phyloP scores from a whole-genome alignment of 345 rosid genomes.

The Leavenworthia alabamica region DNA sequence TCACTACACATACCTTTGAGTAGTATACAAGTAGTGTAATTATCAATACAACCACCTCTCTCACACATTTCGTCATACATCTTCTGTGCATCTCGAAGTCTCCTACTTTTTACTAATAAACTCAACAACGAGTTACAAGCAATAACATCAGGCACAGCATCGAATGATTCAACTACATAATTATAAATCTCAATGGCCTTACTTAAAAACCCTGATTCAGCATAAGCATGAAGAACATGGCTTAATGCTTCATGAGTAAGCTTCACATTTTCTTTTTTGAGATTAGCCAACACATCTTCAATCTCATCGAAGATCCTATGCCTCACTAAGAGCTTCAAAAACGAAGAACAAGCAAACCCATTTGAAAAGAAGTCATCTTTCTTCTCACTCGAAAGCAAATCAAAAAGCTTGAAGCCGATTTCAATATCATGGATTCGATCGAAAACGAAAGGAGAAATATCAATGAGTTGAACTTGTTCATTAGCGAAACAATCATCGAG shows the following conservation, averaged over 20 bases:
- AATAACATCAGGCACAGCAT: conserved; percentile 44
- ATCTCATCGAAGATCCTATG: conserved; percentile 44
- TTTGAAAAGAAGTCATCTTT: conserved; percentile 27
- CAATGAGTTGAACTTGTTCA: conserved; percentile 38
- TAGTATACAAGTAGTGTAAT: conserved; percentile 63
- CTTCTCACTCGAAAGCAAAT: conserved; percentile 41
- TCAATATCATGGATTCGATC: conserved; percentile 55
- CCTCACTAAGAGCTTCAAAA: conserved; percentile 63
- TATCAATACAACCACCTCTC: conserved; percentile 49
- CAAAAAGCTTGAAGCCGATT: conserved; percentile 54
- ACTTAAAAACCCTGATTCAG: conserved; percentile 42
- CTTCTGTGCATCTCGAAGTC: conserved; percentile 40
- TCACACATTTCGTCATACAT: conserved; percentile 59
- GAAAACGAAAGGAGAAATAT: conserved; percentile 57
- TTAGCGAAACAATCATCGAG: conserved; percentile 31
- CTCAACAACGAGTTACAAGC: conserved; percentile 68
- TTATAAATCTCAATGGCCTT: conserved; percentile 54
- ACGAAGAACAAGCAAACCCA: conserved; percentile 63
- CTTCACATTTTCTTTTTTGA: conserved; percentile 39
- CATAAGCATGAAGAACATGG: conserved; percentile 43
- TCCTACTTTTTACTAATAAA: conserved; percentile 33
- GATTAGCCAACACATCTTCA: conserved; percentile 34
- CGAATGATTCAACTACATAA: conserved; percentile 24
- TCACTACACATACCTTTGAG: conserved; percentile 63
- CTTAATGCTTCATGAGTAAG: conserved; percentile 60